phyloP scores from a whole-genome alignment of 176 grass and related monocot species.

The Zea luxurians region DNA sequence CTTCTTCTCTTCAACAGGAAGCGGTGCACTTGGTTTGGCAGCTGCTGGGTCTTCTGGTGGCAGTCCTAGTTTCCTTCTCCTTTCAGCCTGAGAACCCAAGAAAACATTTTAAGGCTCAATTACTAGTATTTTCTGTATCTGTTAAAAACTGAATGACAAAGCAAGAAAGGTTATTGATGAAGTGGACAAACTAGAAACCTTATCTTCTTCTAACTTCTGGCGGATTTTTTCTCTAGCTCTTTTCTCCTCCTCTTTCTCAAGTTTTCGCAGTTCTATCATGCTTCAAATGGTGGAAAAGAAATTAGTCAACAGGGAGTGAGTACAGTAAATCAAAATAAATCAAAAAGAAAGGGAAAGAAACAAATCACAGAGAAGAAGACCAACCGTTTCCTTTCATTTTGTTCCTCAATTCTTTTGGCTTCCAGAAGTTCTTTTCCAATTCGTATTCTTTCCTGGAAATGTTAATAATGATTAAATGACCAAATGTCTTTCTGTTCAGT shows the following conservation, averaged over 20 bases:
- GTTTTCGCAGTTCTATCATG: constrained; percentile 78
- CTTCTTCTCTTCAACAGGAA: constrained; percentile 90
- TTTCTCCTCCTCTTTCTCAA: constrained; percentile 98
- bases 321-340: constrained; percentile 6
- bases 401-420: constrained; percentile 94
- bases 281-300: constrained; percentile 37
- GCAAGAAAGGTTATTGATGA: background rate
- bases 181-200: constrained; percentile 57
- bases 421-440: constrained; percentile 96
- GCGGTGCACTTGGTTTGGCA: constrained; percentile 65
- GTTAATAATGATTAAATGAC: constrained; percentile 1
- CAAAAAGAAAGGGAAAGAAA: background rate
- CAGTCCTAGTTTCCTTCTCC: constrained; percentile 95
- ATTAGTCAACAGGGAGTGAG: background rate
- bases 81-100: constrained; percentile 69
- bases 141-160: constrained; percentile 11
- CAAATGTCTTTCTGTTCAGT: background rate
- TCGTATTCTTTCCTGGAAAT: constrained; percentile 75
- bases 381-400: constrained; percentile 92
- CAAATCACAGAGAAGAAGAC: constrained; percentile 26
- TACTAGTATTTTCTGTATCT: background rate
- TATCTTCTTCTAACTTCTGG: constrained; percentile 95
- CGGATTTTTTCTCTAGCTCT: constrained; percentile 93
- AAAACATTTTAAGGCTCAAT: background rate
- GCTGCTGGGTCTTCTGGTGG: constrained; percentile 77